Conservation (phyloP, 352 stramenopile genomes). For the Phytophthora nicotianae region DNA sequence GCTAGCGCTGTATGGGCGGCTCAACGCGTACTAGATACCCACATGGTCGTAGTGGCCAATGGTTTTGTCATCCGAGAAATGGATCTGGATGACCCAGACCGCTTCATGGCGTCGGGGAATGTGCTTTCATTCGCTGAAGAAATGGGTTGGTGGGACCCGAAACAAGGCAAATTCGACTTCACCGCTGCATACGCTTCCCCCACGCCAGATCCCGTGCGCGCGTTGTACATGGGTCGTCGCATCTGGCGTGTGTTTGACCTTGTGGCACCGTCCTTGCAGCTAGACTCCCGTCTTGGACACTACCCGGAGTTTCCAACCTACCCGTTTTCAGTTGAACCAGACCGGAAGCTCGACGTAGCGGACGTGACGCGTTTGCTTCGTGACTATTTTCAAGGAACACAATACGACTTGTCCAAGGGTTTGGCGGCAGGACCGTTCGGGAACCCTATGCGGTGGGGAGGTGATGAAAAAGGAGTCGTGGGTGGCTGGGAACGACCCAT, state of each 20-base stretch:
- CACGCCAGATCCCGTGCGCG: conserved; percentile 54
- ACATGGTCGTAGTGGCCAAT: conserved; percentile 92
- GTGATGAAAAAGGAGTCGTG: conserved; percentile 55
- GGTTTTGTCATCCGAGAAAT: conserved; percentile 94
- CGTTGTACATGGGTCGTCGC: conserved; percentile 81
- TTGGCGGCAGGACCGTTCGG: conserved; percentile 90
- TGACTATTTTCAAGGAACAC: conserved; percentile 92
- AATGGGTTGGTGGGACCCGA: conserved; percentile 86
- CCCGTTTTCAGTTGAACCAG: conserved; percentile 89
- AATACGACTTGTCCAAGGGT: conserved; percentile 88
- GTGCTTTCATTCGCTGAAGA: conserved; percentile 85
- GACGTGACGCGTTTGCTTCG: conserved; percentile 84
- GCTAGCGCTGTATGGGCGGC: conserved; percentile 93
- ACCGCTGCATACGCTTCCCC: conserved; percentile 63
- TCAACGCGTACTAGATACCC: conserved; percentile 91
- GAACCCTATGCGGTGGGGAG: conserved; percentile 85
- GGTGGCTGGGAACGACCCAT: conserved; percentile 91
- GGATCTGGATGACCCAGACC: conserved; percentile 73
- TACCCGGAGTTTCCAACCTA: conserved; percentile 79
- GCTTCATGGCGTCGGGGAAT: conserved; percentile 91
- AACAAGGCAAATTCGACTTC: conserved; percentile 67
- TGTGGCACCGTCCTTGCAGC: conserved; percentile 75
- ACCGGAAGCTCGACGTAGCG: conserved; percentile 54
- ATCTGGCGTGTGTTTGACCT: conserved; percentile 91
- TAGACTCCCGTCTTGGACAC: conserved; percentile 67